phyloP scores from a whole-genome alignment of 2,329 filamentous ascomycete species.

The Sporothrix globosa region DNA sequence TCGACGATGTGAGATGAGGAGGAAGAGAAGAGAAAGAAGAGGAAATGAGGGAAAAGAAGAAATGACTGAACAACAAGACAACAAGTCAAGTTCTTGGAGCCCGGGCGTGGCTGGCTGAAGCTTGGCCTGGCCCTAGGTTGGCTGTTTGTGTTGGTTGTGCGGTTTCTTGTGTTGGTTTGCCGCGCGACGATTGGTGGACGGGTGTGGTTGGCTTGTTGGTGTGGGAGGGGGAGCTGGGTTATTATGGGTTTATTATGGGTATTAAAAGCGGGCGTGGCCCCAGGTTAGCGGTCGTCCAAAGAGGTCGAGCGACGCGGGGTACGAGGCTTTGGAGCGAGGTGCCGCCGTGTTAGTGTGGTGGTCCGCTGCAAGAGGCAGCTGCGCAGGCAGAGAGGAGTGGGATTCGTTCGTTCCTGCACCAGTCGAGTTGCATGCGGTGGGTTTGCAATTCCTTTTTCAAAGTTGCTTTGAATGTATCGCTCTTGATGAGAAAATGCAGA shows the following conservation, averaged over 20 bases:
- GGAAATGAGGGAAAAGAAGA: background rate
- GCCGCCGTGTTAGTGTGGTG: constrained; percentile 16
- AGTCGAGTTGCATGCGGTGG: background rate
- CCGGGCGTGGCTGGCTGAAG: constrained; percentile 8
- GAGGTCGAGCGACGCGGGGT: constrained; percentile 24
- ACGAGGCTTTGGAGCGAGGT: constrained; percentile 25
- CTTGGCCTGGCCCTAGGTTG: background rate
- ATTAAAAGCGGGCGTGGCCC: constrained; percentile 13
- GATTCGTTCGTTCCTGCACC: background rate
- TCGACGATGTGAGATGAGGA: background rate
- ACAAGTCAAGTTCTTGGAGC: background rate
- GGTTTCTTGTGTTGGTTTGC: constrained; percentile 22
- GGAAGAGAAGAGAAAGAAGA: constrained; percentile 4
- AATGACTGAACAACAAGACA: constrained; percentile 13
- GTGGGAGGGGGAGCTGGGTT: constrained; percentile 5
- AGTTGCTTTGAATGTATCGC: background rate
- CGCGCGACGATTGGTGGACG: constrained; percentile 28
- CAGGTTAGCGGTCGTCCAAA: background rate
- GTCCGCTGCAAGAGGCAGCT: constrained; percentile 22
- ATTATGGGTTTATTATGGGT: constrained; percentile 10
- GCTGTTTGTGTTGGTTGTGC: constrained; percentile 22
- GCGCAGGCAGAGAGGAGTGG: background rate
- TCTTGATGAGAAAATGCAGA: constrained; percentile 7
- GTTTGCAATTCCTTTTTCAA: background rate
- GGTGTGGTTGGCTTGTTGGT: background rate